These are phyloP conservation scores for Vitis amurensis DNA, from an alignment of 164 flowering plant genomes.

Conservation along the genomic window DNA sequence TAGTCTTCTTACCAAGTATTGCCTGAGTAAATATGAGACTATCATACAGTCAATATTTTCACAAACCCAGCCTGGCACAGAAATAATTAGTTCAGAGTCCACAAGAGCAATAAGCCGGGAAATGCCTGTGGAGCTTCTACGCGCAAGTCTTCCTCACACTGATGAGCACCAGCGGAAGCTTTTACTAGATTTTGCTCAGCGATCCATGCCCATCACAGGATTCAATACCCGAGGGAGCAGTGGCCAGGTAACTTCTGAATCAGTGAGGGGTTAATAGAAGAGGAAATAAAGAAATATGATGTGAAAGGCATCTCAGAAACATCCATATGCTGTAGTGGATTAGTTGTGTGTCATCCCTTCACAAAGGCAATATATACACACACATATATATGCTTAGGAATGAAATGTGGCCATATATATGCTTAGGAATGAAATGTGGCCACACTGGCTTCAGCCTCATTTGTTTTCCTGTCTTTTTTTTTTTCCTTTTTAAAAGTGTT, in stretches of 20 bases:
- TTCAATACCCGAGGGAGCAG: conserved; percentile 35
- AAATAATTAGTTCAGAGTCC: conserved; percentile 48
- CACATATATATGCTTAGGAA: neutral
- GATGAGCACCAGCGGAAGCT: conserved; percentile 72
- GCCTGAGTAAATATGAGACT: conserved; percentile 74
- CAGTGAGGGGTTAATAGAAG: conserved; percentile 32
- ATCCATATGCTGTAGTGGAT: neutral
- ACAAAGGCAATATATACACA: neutral
- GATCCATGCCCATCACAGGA: conserved; percentile 66
- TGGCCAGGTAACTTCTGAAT: conserved; percentile 42
- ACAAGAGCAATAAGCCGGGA: conserved; percentile 71
- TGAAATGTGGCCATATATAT: neutral
- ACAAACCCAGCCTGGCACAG: conserved; percentile 39
- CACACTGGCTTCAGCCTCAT: neutral
- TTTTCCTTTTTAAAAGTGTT: neutral
- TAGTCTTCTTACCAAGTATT: conserved; percentile 73
- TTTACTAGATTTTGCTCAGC: conserved; percentile 72
- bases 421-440: neutral
- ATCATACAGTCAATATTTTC: conserved; percentile 57
- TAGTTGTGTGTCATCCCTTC: neutral
- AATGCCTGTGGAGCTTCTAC: conserved; percentile 87
- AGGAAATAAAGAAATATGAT: neutral
- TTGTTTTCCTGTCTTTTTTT: neutral
- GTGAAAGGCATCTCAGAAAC: neutral
- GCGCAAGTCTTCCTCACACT: conserved; percentile 90